Base-by-base conservation (phyloP, 768 basidiomycete species). In the Boletellus ananiceps region DNA sequence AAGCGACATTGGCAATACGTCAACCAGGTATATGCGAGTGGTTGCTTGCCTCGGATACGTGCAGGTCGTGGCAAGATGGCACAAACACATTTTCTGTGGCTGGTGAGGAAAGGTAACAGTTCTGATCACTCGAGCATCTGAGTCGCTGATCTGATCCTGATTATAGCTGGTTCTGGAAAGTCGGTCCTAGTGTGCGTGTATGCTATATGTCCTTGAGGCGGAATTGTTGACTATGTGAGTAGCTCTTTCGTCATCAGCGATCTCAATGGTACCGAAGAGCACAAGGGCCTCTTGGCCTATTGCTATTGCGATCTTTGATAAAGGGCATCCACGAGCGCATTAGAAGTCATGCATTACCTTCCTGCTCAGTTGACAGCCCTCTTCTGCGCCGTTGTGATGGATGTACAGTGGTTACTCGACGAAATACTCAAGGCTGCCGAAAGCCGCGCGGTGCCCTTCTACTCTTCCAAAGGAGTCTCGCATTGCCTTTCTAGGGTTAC, bases 241-340 rank as follows among this genome's bases (percentile, higher is more conserved):
- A 46, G 50, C 2, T 45, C 52, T 29, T 40, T 11, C 2, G 23
- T 37, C 9, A 42, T 54, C 39, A 3, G 46, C 1, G 25, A 52
- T 9, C 40, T 52, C 8, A 8, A 13, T 1, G 6, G 27, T 19
- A 23, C 9, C 11, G 43, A 16, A 4, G 21, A 27, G 4, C 27
- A 25, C 7, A 25, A 18, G 0, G 53, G 49, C 14, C 1, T 39
- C 6, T 8, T 59, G 16, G 47, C 23, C 0, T 59, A 47, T 19
- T 63, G 64, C 39, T 65, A 62, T 45, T 65, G 63, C 5, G 57
- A 63, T 40, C 64, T 65, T 34, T 47, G 46, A 5, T 39, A 19
- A 0, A 18, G 8, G 4, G 21, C 38, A 2, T 57, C 55, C 2
- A 60, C 48, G 2, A 47, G 46, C 8, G 46, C 52, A 7, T 34